Evolutionary conservation across 176 grass and related monocot genomes (phyloP).

Genomic region (Saccharum spontaneum): DNA sequence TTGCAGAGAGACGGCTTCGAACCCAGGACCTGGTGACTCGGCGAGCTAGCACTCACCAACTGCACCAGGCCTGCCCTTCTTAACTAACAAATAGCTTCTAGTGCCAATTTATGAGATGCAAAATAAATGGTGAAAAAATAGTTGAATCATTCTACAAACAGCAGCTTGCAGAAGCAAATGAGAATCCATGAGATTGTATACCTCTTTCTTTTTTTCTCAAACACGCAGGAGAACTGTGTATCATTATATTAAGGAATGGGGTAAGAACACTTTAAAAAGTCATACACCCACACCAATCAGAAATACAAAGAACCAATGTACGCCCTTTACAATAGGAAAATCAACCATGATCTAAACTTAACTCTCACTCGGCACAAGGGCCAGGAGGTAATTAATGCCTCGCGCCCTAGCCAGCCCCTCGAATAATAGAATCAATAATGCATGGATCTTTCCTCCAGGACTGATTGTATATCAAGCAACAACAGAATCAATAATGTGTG

Average conservation of each 20-base stretch:
- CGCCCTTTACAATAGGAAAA: neutral
- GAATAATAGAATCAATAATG: slow-evolving; percentile 6
- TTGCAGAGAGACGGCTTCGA: too few species aligned
- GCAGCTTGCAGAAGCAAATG: slow-evolving; percentile 10
- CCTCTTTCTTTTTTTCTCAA: neutral
- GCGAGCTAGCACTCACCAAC: too few species aligned
- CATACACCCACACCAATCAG: neutral
- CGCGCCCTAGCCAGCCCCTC: neutral
- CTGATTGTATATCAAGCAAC: neutral
- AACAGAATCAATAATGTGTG: neutral
- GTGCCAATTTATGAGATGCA: neutral
- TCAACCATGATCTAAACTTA: neutral
- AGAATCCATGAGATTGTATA: neutral
- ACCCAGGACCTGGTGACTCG: too few species aligned
- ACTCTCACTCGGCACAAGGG: neutral
- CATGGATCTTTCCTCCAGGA: neutral
- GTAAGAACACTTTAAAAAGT: neutral
- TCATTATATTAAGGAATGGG: neutral
- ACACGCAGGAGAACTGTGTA: neutral
- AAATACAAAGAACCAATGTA: neutral
- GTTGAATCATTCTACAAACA: slow-evolving; percentile 13
- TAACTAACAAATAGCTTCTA: neutral
- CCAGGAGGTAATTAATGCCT: neutral
- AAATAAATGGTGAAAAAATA: slow-evolving; percentile 10
- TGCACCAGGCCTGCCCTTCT: too few species aligned